Evolutionary conservation across 1,139 yeast species (phyloP), one percentile per base, ranked within the genome.

Genomic region (Taphrina flavorubra): DNA sequence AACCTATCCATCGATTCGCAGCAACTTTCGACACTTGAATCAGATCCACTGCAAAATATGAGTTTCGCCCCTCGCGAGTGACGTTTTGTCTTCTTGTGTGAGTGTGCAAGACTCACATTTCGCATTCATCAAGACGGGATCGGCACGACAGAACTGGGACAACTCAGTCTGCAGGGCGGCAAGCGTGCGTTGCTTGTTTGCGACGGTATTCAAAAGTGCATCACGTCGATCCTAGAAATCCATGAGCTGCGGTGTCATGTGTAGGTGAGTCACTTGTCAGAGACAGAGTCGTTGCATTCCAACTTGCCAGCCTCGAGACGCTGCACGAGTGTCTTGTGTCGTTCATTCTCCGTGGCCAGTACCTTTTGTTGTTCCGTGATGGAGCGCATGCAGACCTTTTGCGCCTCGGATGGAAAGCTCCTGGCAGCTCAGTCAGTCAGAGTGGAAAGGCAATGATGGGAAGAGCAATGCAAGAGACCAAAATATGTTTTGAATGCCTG

Each of bases 361-460:
- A 13, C 13, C 25, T 16, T 53, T 53, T 36, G 20, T 16, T 53
- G 58, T 4, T 34, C 58, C 14, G 40, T 3, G 14, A 53, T 53
- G 7, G 58, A 6, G 14, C 16, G 40, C 14, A n/a, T 31, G 14
- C 58, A 36, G 20, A 53, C 16, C 31, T 36, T 58, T 58, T 42
- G 51, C 18, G 62, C 62, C 16, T 58, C 62, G 53, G 62, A 58
- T 31, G 62, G 62, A 46, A 58, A 58, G 16, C 51, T 44, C 60
- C 60, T 56, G 40, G 39, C 16, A 13, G 53, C 53, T 18, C 10
- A 8, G 53, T 25, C 31, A 20, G 53, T 25, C 13, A 20, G n/a
- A 14, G 51, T 46, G n/a, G 51, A 13, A 13, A 3, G 8, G 42
- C 59, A 55, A 25, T 25, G 31, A 25, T 25, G 31, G 42, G 44